Evolutionary conservation across 257 asterid genomes (phyloP), one percentile per base, ranked within the genome.

Genomic region (Linderniella brevidens): DNA sequence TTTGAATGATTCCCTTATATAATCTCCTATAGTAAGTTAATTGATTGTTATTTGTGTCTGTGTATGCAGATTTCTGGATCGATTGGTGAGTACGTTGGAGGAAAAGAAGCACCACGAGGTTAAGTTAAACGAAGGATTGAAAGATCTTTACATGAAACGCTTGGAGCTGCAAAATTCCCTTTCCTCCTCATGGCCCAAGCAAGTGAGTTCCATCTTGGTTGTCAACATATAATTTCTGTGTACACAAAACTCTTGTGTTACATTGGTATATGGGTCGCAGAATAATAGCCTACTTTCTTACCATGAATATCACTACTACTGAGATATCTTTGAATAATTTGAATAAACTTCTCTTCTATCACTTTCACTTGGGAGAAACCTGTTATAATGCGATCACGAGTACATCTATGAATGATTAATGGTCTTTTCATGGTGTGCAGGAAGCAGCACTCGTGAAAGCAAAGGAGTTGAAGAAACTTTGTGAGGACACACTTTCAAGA

Each of bases 161-260:
- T 64, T 90, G 70, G 96, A 81, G 66, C 92, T 90, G 66, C 98
- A 90, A 64, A 90, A 90, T 55, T 79, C 96, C 0, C 53, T 85
- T 64, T 76, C 96, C 60, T 90, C 86, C 5, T 81, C 92, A 8
- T 90, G 96, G 98, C 98, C 98, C 13, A 90, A 81, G 65, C 98
- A 85, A 63, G 98, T 90, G 53, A 72, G 94, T 63, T 63, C n/a
- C 49, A 19, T 52, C 49, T 65, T 52, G 8, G 1, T 16, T 15
- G 13, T 41, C 29, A 19, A 0, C 41, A 35, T 32, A 46, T 47
- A 8, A 9, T 18, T 17, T 14, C 10, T 9, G 29, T 47, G 52
- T 19, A 8, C 25, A 6, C 40, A 39, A 11, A 10, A 11, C 43
- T 11, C 15, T 8, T 11, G 43, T 39, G 9, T 11, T 29, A 4